Evolutionary conservation across 176 grass and related monocot genomes (phyloP), one percentile per base, ranked within the genome.

Genomic region (Aegilops sharonensis): DNA sequence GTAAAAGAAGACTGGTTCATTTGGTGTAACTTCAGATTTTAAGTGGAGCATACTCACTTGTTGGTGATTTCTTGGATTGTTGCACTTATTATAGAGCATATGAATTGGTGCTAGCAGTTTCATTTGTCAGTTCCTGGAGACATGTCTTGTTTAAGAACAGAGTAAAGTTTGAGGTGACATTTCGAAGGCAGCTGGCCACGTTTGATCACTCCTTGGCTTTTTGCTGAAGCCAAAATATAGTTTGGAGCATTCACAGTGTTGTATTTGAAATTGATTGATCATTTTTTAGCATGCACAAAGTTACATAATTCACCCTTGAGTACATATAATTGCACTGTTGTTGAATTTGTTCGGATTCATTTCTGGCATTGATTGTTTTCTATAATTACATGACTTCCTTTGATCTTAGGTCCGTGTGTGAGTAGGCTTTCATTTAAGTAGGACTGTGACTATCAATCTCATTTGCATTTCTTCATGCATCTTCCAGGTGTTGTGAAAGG

Each of bases 401-500:
- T 64, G 24, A 20, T 23, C 9, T 61, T 21, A 39, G n/a, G 5
- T 2, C 29, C 11, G 30, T 86, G 7, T 63, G 37, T 67, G 0
- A 67, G 39, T 65, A 47, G 24, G 24, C 9, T 82, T 23, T 67
- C 13, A 59, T 39, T 72, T 13, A 66, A 54, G 27, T 77, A 65
- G 27, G 59, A 67, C 14, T 56, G 20, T 68, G 29, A 37, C 35
- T 62, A 87, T 56, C 24, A 34, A 66, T 14, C 2, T 89, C 56
- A 61, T 72, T 59, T 86, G 73, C 83, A 78, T 61, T 68, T 64
- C 27, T 68, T 65, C 21, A 48, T 11, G 27, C 36, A 12, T 86
- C 9, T 84, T 90, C 30, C 68, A 99, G 97, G 97, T 91, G 92
- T 99, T 93, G 76, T 99, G 86, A 96, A 93, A 92, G 77, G 85